Evolutionary conservation across 1,139 yeast species (phyloP).

Genomic region (Saccharomycopsis hybrid): DNA sequence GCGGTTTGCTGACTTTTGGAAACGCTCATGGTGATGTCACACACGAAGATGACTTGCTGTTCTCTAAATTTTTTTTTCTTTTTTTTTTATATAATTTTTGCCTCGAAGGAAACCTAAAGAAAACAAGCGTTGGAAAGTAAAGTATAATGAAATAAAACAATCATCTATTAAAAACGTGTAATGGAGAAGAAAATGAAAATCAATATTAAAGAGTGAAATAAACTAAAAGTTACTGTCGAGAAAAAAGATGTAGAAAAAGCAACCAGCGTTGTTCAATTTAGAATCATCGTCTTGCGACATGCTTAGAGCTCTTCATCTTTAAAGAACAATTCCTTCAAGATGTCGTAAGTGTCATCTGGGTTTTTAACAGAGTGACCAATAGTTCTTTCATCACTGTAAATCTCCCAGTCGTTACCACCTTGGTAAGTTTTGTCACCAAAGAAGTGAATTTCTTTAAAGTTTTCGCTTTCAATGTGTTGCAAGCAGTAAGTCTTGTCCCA

Average conservation of each 20-base stretch:
- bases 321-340: conserved; percentile 72
- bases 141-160: no score
- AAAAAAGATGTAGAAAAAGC: not conserved
- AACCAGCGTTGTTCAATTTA: not conserved
- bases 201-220: no score
- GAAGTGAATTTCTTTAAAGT: conserved; percentile 86
- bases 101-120: no score
- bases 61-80: no score
- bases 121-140: no score
- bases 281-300: no score
- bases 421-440: conserved; percentile 96
- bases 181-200: no score
- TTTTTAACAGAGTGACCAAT: conserved; percentile 88
- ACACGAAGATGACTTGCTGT: no score
- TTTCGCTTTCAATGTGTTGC: conserved; percentile 81
- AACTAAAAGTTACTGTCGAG: not conserved
- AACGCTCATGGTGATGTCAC: no score
- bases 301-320: conserved; percentile 2
- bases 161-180: no score
- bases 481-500: conserved; percentile 99
- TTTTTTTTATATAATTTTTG: no score
- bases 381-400: conserved; percentile 84
- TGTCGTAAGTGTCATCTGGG: conserved; percentile 83
- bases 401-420: conserved; percentile 99
- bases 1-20: no score